Evolutionary conservation across 495 filamentous ascomycete genomes (phyloP), one percentile per base, ranked within the genome.

Genomic region (Aspergillus nidulans): DNA sequence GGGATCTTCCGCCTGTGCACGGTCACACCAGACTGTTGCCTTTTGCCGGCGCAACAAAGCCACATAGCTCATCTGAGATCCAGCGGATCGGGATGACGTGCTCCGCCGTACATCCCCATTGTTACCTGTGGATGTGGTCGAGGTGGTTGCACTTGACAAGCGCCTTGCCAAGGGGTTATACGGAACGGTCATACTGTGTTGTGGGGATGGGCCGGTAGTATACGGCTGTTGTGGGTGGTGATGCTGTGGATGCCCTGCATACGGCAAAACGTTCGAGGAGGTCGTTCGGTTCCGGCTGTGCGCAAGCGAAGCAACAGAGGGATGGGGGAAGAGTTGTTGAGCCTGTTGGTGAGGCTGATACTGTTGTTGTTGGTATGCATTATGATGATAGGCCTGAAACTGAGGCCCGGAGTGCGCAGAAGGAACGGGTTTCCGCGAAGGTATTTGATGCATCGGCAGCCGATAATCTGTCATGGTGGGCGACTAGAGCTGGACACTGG

Each of bases 1-100:
- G 9, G 95, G 89, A 71, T 99, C 95, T 70, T 97, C 91, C 47
- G 87, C 82, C 63, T 99, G 94, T 13, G 91, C 82, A 49, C 92
- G 91, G 60, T 97, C 95, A 70, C 92, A 97, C 94, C 94, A 99
- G 7, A 99, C 94, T 0, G 94, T 99, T 25, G 90, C 94, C 66
- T 97, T 99, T 65, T 99, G 94, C 61, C 90, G 90, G 44, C 94
- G 83, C 76, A 99, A 87, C 9, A 97, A 77, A 13, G 94, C 92
- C 20, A 99, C 94, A 69, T 99, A 99, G 58, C 88, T 84, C 25
- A 84, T 77, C 6, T 87, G 80, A 39, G 80, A 77, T 18, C 70
- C 70, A 16, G 75, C 69, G 7, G 77, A 77, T 39, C 80, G 81
- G 53, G 82, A 85, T 7, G 88, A 91, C 26, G 85, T 83, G 47